These are phyloP conservation scores for Colletotrichum magnum DNA, from an alignment of 2,329 filamentous ascomycete species.

Conservation along the genomic window DNA sequence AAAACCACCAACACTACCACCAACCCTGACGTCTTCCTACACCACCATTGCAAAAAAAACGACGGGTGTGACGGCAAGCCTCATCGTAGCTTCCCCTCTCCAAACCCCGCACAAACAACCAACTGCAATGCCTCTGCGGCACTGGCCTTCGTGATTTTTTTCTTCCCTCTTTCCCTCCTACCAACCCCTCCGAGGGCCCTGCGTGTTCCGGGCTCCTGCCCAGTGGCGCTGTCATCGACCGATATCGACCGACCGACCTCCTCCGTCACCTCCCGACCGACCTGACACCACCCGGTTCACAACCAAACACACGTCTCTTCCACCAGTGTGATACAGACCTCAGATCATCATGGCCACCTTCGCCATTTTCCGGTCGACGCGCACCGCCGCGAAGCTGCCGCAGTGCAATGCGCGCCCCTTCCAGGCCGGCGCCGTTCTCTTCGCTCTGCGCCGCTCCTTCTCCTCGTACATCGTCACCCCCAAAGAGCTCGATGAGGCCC, in stretches of 20 bases:
- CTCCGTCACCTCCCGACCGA: slow-evolving; percentile 19
- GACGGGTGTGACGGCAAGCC: slow-evolving; percentile 31
- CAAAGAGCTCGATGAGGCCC: slow-evolving; percentile 82
- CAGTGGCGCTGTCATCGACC: slow-evolving; percentile 30
- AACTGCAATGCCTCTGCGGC: slow-evolving; percentile 35
- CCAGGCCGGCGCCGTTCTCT: slow-evolving; percentile 48
- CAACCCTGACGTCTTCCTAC: slow-evolving; percentile 10
- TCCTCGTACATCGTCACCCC: slow-evolving; percentile 90
- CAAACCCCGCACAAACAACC: slow-evolving; percentile 39
- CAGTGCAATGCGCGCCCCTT: slow-evolving; percentile 52
- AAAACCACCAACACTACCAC: slow-evolving; percentile 10
- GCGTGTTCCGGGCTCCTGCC: slow-evolving; percentile 31
- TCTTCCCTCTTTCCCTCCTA: slow-evolving; percentile 21
- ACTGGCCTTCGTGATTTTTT: slow-evolving; percentile 28
- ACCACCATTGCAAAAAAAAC: slow-evolving; percentile 11
- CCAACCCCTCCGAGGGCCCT: slow-evolving; percentile 22
- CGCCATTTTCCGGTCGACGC: slow-evolving; percentile 58
- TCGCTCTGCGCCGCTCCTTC: slow-evolving; percentile 66
- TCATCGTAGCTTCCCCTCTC: slow-evolving; percentile 35
- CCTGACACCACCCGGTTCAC: slow-evolving; percentile 14
- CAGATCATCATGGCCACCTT: slow-evolving; percentile 58
- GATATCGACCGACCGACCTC: slow-evolving; percentile 31
- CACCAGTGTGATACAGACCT: neutral
- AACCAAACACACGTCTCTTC: neutral
- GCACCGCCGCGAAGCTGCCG: slow-evolving; percentile 53